phyloP scores from a whole-genome alignment of 345 rosid genomes.

The Fremontodendron californicum region DNA sequence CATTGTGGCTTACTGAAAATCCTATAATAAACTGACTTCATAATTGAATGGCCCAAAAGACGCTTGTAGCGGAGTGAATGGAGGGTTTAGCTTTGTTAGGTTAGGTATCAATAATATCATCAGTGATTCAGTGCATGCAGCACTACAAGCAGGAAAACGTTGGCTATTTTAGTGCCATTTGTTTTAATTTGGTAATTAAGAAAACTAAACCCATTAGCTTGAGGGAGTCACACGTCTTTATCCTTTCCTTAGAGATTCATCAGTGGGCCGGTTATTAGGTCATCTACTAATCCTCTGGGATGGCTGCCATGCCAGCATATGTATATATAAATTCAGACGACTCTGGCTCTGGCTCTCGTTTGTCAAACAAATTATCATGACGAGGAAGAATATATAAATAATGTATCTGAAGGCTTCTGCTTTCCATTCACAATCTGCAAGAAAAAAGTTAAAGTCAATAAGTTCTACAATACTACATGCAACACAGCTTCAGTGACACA shows the following conservation, averaged over 20 bases:
- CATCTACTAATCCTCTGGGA: neutral
- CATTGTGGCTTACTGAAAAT: neutral
- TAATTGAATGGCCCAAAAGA: neutral
- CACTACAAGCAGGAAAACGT: neutral
- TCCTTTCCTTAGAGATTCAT: too few relatives aligned
- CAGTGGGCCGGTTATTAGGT: too few relatives aligned
- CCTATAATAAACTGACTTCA: neutral
- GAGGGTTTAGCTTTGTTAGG: neutral
- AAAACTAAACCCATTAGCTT: neutral
- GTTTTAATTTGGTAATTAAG: neutral
- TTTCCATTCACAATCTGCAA: conserved; percentile 67
- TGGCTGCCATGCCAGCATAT: neutral
- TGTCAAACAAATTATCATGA: neutral
- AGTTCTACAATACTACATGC: too few relatives aligned
- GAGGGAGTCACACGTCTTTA: neutral
- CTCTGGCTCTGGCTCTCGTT: too few relatives aligned
- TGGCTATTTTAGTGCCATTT: neutral
- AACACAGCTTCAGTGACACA: too few relatives aligned
- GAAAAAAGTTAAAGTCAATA: too few relatives aligned
- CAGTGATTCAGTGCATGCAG: neutral
- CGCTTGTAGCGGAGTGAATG: conserved; percentile 6
- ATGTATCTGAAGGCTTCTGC: conserved; percentile 20
- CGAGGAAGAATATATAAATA: neutral
- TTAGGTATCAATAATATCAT: neutral
- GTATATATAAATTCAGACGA: too few relatives aligned